Conservation (phyloP, 2,329 filamentous ascomycete species). For the Pseudogymnoascus sp. region DNA sequence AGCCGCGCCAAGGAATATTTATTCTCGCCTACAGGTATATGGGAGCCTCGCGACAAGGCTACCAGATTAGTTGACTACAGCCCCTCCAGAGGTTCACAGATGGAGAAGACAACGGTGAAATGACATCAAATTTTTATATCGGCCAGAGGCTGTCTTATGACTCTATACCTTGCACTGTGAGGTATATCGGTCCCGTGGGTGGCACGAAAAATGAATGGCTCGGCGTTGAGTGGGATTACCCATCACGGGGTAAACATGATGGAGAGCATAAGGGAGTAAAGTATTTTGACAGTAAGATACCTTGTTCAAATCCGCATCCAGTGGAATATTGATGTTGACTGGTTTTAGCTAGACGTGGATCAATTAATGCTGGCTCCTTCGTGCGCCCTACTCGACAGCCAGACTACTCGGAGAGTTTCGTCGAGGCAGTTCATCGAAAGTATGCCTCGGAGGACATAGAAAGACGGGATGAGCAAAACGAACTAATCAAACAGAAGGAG, state of each 20-base stretch:
- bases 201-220: slow-evolving; percentile 76
- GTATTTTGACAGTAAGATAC: slow-evolving; percentile 70
- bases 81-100: neutral
- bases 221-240: slow-evolving; percentile 94
- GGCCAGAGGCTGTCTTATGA: slow-evolving; percentile 78
- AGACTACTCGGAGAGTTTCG: slow-evolving; percentile 63
- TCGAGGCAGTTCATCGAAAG: slow-evolving; percentile 73
- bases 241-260: slow-evolving; percentile 78
- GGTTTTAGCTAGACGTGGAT: slow-evolving; percentile 48
- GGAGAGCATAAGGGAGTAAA: slow-evolving; percentile 70
- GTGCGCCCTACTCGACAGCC: slow-evolving; percentile 66
- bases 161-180: slow-evolving; percentile 71
- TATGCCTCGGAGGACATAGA: slow-evolving; percentile 58
- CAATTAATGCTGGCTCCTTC: slow-evolving; percentile 74
- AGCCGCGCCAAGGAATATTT: slow-evolving; percentile 10
- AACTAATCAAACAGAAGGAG: slow-evolving; percentile 35
- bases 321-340: slow-evolving; percentile 7
- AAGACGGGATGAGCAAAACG: slow-evolving; percentile 20
- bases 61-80: neutral
- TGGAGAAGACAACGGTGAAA: slow-evolving; percentile 13
- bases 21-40: neutral
- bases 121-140: slow-evolving; percentile 34
- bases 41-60: slow-evolving; percentile 9
- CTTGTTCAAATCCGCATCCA: neutral
- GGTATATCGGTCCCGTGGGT: slow-evolving; percentile 69